Conservation (phyloP, 371 early-diverging fungal species). For the Apophysomyces sp. region DNA sequence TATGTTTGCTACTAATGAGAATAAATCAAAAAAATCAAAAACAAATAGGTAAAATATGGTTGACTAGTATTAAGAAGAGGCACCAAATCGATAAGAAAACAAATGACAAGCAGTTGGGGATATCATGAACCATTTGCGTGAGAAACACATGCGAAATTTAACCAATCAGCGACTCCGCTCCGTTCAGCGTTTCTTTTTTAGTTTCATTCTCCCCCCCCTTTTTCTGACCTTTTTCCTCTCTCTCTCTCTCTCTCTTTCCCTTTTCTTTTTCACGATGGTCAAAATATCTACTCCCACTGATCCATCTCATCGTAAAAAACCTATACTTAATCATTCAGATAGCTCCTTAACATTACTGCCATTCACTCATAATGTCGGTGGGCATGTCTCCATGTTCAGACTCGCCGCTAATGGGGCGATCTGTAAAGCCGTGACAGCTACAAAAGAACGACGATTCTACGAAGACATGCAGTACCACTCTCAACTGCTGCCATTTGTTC, state of each 20-base stretch:
- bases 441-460: conserved; percentile 30
- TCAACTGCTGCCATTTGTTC: conserved; percentile 29
- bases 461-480: conserved; percentile 25
- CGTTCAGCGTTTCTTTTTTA: not conserved
- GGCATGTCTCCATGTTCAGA: conserved; percentile 42
- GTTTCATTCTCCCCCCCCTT: not conserved
- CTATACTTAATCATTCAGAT: conserved; percentile 14
- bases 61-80: no score
- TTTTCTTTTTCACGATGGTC: conserved; percentile 1
- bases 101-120: not conserved
- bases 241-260: conserved; percentile 3
- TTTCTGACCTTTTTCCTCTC: not conserved
- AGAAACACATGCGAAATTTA: conserved; percentile 3
- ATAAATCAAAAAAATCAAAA: not conserved
- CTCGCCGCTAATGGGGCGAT: conserved; percentile 32
- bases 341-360: conserved; percentile 27
- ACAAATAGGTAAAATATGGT: not conserved
- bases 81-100: not conserved
- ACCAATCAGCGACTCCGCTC: conserved; percentile 3
- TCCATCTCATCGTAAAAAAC: not conserved
- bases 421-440: conserved; percentile 34
- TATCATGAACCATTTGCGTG: not conserved
- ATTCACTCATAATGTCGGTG: conserved; percentile 42
- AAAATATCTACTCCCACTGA: conserved; percentile 1
- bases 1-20: not conserved